A percentile compares a stretch with the other conserved stretches of the same genome.
Evolutionary conservation across 1,284 basidiomycete species (phyloP).

Genomic region (Cerioporus squamosus): DNA sequence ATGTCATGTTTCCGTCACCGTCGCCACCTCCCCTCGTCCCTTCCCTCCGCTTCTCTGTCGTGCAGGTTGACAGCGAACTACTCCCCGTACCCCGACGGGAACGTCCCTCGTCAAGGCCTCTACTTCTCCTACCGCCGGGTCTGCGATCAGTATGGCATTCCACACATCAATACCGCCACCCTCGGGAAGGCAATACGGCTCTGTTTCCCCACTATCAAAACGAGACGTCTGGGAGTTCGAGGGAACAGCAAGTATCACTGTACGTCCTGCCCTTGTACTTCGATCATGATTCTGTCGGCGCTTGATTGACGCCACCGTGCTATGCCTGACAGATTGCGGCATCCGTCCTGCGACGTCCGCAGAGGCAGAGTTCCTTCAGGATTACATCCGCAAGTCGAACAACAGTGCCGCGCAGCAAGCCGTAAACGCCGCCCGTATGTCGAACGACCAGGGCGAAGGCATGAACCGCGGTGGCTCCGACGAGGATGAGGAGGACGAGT

Average conservation of each 20-base stretch:
- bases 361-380: conserved; percentile 89
- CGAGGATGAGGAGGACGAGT: conserved; percentile 84
- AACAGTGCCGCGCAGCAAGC: conserved; percentile 77
- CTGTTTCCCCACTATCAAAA: conserved; percentile 94
- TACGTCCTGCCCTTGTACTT: conserved; percentile 43
- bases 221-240: conserved; percentile 85
- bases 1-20: conserved; percentile 4
- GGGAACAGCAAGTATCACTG: conserved; percentile 95
- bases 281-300: conserved; percentile 34
- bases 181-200: conserved; percentile 92
- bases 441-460: conserved; percentile 63
- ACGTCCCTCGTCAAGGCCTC: conserved; percentile 84
- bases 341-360: conserved; percentile 86
- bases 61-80: conserved; percentile 84
- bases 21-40: conserved; percentile 6
- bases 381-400: conserved; percentile 88
- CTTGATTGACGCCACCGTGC: conserved; percentile 37
- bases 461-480: conserved; percentile 63
- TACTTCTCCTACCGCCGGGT: conserved; percentile 92
- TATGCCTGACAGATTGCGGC: conserved; percentile 70
- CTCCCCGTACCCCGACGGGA: conserved; percentile 88
- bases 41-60: conserved; percentile 1
- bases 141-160: conserved; percentile 88
- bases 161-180: conserved; percentile 93
- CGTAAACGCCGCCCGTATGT: conserved; percentile 69